Percentiles rank a stretch among this genome's conserved stretches.
These are phyloP conservation scores for Spinacia oleracea DNA, from an alignment of 179 eudicot species.

Conservation along the genomic window DNA sequence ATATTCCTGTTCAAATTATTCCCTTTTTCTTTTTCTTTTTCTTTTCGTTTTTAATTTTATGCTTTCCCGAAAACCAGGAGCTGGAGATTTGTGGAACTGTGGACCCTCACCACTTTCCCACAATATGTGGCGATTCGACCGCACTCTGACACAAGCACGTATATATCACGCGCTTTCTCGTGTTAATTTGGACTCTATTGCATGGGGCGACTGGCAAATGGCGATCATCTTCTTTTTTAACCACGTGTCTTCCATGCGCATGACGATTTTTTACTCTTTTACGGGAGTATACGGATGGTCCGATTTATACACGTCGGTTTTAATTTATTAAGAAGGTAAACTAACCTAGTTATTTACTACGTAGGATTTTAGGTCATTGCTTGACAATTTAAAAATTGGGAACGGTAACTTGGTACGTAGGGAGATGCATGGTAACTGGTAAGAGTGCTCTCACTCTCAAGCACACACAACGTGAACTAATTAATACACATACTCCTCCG, in stretches of 20 bases:
- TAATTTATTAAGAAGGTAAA: no score
- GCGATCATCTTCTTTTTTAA: not conserved
- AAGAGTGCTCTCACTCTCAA: no score
- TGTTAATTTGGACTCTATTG: constrained; percentile 28
- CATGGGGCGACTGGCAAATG: constrained; percentile 22
- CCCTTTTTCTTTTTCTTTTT: no score
- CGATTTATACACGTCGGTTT: no score
- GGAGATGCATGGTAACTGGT: no score
- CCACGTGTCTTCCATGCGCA: constrained; percentile 32
- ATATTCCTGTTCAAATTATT: not conserved
- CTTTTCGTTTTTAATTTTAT: not conserved
- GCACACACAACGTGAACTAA: no score
- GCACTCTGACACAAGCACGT: constrained; percentile 56
- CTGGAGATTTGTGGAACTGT: constrained; percentile 18
- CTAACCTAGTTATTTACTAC: no score
- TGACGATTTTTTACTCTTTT: not conserved
- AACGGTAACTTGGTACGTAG: no score
- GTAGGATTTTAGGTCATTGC: no score
- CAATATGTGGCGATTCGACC: constrained; percentile 76
- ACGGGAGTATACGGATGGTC: no score
- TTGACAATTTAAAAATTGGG: no score
- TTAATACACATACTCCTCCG: no score
- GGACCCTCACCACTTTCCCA: constrained; percentile 16
- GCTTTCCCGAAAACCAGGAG: constrained; percentile 68
- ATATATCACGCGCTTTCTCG: constrained; percentile 50